A percentile compares a stretch with the other conserved stretches of the same genome.
Evolutionary conservation across 1,284 basidiomycete species (phyloP).

Genomic region (Tylopilus sp.): DNA sequence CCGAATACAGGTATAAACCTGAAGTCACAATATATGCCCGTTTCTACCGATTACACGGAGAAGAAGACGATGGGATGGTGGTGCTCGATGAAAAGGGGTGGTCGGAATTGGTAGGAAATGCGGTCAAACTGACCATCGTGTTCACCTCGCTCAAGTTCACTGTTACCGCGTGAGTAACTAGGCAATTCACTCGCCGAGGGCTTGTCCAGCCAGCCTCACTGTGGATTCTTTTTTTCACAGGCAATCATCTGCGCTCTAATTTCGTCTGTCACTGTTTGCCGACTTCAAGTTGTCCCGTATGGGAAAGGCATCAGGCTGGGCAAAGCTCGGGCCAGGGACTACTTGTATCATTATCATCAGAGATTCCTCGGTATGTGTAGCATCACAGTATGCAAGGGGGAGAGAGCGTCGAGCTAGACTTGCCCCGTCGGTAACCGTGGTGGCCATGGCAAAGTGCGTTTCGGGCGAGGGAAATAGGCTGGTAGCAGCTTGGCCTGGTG

Average conservation of each 20-base stretch:
- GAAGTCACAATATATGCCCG: conserved; percentile 34
- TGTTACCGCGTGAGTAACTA: conserved; percentile 30
- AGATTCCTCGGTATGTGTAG: too few species aligned
- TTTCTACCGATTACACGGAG: conserved; percentile 31
- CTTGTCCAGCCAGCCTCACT: background rate
- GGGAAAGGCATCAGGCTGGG: too few species aligned
- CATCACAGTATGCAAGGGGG: too few species aligned
- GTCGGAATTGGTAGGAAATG: conserved; percentile 33
- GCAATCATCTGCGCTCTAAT: conserved; percentile 28
- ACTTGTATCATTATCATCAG: too few species aligned
- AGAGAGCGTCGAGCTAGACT: too few species aligned
- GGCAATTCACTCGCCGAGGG: too few species aligned
- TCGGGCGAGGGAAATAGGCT: too few species aligned
- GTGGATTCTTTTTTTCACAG: conserved; percentile 16
- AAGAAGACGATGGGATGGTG: conserved; percentile 34
- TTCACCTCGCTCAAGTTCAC: conserved; percentile 35
- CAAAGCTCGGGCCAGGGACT: too few species aligned
- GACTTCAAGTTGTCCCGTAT: background rate
- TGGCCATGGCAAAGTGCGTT: too few species aligned
- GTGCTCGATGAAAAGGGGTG: conserved; percentile 31
- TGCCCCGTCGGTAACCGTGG: too few species aligned
- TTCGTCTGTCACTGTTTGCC: background rate
- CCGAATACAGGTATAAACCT: conserved; percentile 32
- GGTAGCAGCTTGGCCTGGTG: too few species aligned
- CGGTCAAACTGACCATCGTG: conserved; percentile 30